Evolutionary conservation across 352 stramenopile species (phyloP), one percentile per base, ranked within the genome.

Genomic region (Pythium diclinum): DNA sequence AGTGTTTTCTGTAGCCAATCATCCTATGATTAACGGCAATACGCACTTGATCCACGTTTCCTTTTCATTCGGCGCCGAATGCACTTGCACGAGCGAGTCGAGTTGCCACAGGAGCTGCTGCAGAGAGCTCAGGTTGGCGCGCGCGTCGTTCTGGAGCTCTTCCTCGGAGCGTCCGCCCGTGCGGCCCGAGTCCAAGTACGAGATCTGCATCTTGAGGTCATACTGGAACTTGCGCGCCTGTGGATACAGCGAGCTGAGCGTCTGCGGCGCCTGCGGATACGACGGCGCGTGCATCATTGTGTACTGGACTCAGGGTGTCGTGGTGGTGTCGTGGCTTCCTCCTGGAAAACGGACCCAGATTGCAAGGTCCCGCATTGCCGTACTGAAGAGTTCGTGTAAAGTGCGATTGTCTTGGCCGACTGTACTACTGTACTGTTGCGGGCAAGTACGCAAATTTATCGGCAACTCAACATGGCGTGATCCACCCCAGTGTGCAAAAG

Each of bases 151-250:
- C 69, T 92, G 84, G 46, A 91, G 67, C 68, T 88, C 83, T 6
- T 76, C 72, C 60, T 80, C 69, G n/a, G 72, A 82, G 46, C 75
- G 77, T 49, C 74, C 77, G 40, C 78, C 78, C 25, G 67, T 78
- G 32, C 74, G 77, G 0, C 79, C 77, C 6, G 81, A 87, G 61
- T 94, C 86, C 48, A 94, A 52, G 69, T 93, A 94, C 65, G 79
- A 90, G 66, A 94, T 84, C 72, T 94, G 86, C 81, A 91, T 92
- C 76, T 94, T 94, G 63, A 94, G 81, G 69, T 94, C 86, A 69
- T 92, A 94, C 68, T 92, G 84, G 44, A 92, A 76, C 73, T 94
- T 94, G 40, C 83, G 76, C 23, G 83, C 85, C 72, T 90, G 85
- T 23, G 84, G 82, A 54, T 92, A 92, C 64, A 94, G 78, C 68